Evolutionary conservation across 441 rosid genomes (phyloP).

Genomic region (Geranium incanum): DNA sequence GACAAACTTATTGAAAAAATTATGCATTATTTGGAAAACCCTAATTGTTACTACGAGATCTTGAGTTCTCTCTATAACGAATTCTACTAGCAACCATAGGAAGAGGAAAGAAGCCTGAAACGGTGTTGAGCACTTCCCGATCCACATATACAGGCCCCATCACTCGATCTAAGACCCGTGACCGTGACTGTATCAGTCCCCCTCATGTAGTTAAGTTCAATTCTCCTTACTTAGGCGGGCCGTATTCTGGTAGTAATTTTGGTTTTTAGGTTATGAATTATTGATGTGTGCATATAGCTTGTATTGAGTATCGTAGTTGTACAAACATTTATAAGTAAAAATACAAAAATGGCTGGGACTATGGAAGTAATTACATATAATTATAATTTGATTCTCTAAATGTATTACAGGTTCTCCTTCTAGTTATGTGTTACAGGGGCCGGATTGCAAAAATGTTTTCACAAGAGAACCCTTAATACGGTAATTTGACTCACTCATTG

Average conservation of each 20-base stretch:
- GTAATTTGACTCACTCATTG: constrained; percentile 24
- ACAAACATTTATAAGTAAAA: background rate
- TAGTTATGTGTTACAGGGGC: constrained; percentile 22
- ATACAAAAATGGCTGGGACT: background rate
- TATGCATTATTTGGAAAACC: no score
- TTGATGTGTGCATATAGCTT: background rate
- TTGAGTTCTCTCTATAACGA: no score
- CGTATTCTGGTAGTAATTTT: background rate
- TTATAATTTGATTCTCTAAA: constrained; percentile 10
- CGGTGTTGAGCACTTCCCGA: no score
- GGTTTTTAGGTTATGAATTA: background rate
- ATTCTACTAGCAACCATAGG: no score
- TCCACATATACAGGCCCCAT: no score
- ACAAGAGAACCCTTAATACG: constrained; percentile 25
- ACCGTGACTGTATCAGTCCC: background rate
- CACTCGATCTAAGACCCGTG: no score
- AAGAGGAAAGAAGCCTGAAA: no score
- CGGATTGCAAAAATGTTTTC: constrained; percentile 17
- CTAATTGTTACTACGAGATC: no score
- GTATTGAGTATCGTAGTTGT: background rate
- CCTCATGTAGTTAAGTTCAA: background rate
- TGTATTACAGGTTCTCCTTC: constrained; percentile 31
- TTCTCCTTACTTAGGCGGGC: background rate
- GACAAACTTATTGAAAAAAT: no score
- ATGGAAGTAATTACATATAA: background rate